Percentiles rank a stretch among this genome's conserved stretches.
These are phyloP conservation scores for Aspergillus niger DNA, from an alignment of 2,329 filamentous ascomycete genomes.

Conservation along the genomic window DNA sequence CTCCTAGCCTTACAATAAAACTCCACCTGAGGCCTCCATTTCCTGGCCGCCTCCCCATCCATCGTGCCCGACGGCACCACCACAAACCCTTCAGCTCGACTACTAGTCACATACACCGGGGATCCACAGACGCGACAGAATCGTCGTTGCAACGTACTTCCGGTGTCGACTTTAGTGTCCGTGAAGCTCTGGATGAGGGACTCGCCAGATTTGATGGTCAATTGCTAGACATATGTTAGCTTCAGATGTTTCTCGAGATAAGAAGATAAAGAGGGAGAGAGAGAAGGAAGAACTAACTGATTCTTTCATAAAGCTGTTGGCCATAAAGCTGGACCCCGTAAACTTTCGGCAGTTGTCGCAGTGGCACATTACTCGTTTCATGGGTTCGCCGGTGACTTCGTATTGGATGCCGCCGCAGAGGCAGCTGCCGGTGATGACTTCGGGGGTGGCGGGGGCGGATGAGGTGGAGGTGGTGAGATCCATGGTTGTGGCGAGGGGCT, in stretches of 20 bases:
- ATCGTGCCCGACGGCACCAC: not conserved
- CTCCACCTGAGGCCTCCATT: not conserved
- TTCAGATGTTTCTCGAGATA: not conserved
- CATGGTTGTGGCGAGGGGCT: not conserved
- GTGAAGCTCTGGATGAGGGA: not conserved
- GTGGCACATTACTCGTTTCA: slow-evolving; percentile 23
- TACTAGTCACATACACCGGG: not conserved
- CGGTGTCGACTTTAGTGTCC: not conserved
- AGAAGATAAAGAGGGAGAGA: not conserved
- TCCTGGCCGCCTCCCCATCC: not conserved
- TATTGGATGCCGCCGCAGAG: slow-evolving; percentile 26
- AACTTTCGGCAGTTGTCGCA: slow-evolving; percentile 28
- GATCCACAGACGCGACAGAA: not conserved
- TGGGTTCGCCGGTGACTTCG: slow-evolving; percentile 18
- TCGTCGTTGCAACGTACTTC: not conserved
- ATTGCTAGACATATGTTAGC: slow-evolving; percentile 9
- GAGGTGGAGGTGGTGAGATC: not conserved
- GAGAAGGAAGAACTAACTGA: slow-evolving; percentile 9
- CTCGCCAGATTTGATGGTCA: slow-evolving; percentile 7
- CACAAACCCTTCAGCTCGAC: not conserved
- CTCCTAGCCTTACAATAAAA: not conserved
- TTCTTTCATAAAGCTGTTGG: slow-evolving; percentile 22
- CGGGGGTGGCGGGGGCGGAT: not conserved
- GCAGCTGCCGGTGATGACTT: slow-evolving; percentile 20
- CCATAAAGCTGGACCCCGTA: slow-evolving; percentile 24